Evolutionary conservation across 2,329 filamentous ascomycete genomes (phyloP).

Genomic region (Xylaria sp.): DNA sequence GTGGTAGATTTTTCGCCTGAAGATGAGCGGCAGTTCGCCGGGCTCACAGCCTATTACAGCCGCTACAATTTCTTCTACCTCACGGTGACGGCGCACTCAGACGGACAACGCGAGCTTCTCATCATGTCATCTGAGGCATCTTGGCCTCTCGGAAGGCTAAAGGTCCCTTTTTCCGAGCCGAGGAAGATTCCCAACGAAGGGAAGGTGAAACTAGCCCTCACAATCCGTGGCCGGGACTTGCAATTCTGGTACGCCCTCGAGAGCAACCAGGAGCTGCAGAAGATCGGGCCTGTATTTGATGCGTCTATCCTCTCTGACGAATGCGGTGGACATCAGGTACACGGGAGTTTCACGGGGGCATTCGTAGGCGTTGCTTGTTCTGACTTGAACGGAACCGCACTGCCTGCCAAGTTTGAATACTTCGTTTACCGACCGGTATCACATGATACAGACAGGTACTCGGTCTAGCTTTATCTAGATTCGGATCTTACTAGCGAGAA

Average conservation of each 20-base stretch:
- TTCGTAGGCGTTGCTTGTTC: constrained; percentile 68
- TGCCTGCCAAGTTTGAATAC: constrained; percentile 62
- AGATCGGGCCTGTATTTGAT: constrained; percentile 67
- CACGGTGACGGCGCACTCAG: constrained; percentile 65
- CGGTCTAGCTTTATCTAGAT: constrained; percentile 47
- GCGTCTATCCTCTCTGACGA: constrained; percentile 71
- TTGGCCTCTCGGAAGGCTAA: constrained; percentile 63
- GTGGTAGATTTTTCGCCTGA: constrained; percentile 62
- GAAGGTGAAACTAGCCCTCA: constrained; percentile 63
- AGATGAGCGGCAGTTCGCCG: constrained; percentile 71
- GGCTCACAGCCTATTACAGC: constrained; percentile 70
- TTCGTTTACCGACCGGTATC: constrained; percentile 63
- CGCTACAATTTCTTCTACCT: constrained; percentile 75
- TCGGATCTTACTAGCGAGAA: too few relatives aligned
- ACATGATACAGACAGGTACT: constrained; percentile 61
- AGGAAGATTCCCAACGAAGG: constrained; percentile 64
- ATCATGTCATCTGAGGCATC: constrained; percentile 67
- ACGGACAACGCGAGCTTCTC: constrained; percentile 67
- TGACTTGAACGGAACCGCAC: constrained; percentile 63
- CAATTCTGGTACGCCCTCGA: constrained; percentile 68
- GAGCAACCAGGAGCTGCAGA: constrained; percentile 54
- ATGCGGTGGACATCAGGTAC: constrained; percentile 69
- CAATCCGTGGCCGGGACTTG: constrained; percentile 61
- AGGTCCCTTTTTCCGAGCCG: constrained; percentile 55
- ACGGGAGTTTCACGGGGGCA: constrained; percentile 73